Evolutionary conservation across 352 stramenopile genomes (phyloP), one percentile per base, ranked within the genome.

Genomic region (Thraustochytrium sp.): DNA sequence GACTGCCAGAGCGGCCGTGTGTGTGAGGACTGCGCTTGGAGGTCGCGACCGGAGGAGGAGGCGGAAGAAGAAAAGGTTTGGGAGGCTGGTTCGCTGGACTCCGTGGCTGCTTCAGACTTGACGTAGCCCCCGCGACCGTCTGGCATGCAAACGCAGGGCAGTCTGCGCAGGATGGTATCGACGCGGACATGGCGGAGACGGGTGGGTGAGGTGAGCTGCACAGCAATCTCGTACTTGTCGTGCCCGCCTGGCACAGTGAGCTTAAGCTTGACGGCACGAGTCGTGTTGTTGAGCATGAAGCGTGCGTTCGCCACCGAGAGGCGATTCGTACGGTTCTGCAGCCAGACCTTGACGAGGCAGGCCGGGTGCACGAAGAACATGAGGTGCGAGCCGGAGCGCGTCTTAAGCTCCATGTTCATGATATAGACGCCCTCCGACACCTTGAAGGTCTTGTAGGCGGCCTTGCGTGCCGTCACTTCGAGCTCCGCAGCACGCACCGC

Each of bases 271-370:
- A 49, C 37, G 1, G 21, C 23, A 18, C 4, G 11, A 18, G 38
- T 13, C 4, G 16, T 4, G 34, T 72, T 72, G 34, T 18, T 40
- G 59, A 72, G 59, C 34, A 16, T 72, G 59, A 18, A 18, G 59
- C 59, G 38, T 16, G 26, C 34, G 18, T 8, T 72, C 9, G 5
- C 23, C 59, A 72, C 13, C 9, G 59, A 72, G 59, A 31, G 42
- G 59, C 59, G 34, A 29, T 29, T 29, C 38, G 16, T 49, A n/a
- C 37, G 23, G 38, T 72, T 29, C 59, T 72, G 59, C 13, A 72
- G 34, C 59, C 59, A 72, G 59, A 72, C 59, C 59, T 72, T 72
- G 59, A 72, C 23, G 34, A 72, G 34, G 34, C 59, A 72, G 34
- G 9, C 26, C 29, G 8, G 37, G n/a, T 16, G 9, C 2, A 72